phyloP scores from a whole-genome alignment of 179 eudicot genomes.

The Carnegiea gigantea region DNA sequence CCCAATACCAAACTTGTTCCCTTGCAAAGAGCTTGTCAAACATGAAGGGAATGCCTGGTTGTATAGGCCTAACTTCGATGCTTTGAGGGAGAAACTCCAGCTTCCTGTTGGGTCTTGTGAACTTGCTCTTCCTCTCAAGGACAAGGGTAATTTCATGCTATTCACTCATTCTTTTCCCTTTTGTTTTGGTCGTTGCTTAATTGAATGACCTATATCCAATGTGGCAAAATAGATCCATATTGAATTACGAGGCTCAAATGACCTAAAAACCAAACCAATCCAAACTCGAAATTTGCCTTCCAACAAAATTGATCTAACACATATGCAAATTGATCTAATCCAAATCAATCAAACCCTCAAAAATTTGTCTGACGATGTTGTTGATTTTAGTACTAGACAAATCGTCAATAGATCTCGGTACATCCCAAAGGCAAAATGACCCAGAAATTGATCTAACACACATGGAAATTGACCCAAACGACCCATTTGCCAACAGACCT shows the following conservation, averaged over 20 bases:
- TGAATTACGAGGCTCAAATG: not conserved
- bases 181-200: not conserved
- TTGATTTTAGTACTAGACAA: no score
- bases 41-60: conserved; percentile 66
- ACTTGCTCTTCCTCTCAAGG: conserved; percentile 73
- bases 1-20: conserved; percentile 71
- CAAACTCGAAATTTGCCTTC: no score
- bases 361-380: no score
- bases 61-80: conserved; percentile 61
- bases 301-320: no score
- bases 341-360: no score
- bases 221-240: not conserved
- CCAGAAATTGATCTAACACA: no score
- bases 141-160: conserved; percentile 38
- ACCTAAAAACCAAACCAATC: no score
- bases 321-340: no score
- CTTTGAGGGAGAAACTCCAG: conserved; percentile 57
- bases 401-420: no score
- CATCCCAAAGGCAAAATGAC: no score
- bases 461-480: no score
- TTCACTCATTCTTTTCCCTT: not conserved
- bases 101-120: conserved; percentile 92
- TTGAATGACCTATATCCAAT: not conserved
- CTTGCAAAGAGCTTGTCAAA: conserved; percentile 73
- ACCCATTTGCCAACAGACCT: no score